Conservation (phyloP, 176 grass and related monocot species). For the Eragrostis nindensis region DNA sequence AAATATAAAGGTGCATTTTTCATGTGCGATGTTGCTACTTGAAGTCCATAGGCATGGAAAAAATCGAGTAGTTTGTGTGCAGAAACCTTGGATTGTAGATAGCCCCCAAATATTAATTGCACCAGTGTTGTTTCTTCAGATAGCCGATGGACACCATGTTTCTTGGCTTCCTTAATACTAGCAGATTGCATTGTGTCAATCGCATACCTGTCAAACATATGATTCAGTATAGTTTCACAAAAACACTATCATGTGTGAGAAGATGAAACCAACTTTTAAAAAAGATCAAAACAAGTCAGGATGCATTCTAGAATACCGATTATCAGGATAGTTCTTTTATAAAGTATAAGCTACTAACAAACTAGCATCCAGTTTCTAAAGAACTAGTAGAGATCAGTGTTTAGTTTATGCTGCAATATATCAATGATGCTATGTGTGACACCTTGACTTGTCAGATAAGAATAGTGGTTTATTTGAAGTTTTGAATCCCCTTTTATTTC, state of each 20-base stretch:
- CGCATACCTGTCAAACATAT: constrained; percentile 67
- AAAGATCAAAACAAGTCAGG: not conserved
- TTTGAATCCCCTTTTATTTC: not conserved
- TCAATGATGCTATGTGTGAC: not conserved
- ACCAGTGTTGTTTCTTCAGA: constrained; percentile 83
- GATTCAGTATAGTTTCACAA: constrained; percentile 20
- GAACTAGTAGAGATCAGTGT: not conserved
- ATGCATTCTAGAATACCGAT: not conserved
- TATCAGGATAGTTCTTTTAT: constrained; percentile 1
- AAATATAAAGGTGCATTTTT: constrained; percentile 6
- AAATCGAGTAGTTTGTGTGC: not conserved
- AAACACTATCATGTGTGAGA: constrained; percentile 25
- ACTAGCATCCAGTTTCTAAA: not conserved
- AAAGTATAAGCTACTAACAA: constrained; percentile 12
- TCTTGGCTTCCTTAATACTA: constrained; percentile 70
- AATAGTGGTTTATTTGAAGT: not conserved
- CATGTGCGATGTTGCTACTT: constrained; percentile 17
- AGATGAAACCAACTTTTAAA: constrained; percentile 3
- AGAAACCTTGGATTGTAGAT: constrained; percentile 87
- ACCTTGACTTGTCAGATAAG: not conserved
- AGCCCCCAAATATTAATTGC: constrained; percentile 89
- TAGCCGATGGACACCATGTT: constrained; percentile 43
- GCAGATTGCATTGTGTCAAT: constrained; percentile 94
- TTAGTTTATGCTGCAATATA: not conserved
- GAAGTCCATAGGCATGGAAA: constrained; percentile 33